Conservation (phyloP, 495 filamentous ascomycete species). For the Thermothielavioides terrestris region DNA sequence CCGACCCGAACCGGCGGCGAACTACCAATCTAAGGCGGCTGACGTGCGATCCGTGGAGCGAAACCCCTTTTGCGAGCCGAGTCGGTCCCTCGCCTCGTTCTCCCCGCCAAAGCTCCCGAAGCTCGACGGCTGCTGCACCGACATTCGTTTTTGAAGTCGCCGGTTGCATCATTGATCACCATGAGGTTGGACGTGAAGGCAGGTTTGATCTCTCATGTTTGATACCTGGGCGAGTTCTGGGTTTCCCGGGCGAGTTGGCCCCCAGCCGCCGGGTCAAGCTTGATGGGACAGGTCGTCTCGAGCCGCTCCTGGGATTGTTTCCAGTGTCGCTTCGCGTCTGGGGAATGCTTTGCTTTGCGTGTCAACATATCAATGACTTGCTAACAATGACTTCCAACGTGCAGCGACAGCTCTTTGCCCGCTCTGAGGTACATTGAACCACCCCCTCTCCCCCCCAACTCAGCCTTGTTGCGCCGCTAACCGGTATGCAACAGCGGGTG, state of each 20-base stretch:
- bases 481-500: slow-evolving; percentile 84
- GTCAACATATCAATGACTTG: not conserved
- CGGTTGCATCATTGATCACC: no score
- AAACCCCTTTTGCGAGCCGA: slow-evolving; percentile 3
- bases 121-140: slow-evolving; percentile 1
- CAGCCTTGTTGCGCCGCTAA: not conserved
- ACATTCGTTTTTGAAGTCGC: no score
- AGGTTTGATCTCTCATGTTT: slow-evolving; percentile 28
- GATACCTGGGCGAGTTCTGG: not conserved
- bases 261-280: no score
- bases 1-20: no score
- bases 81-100: not conserved
- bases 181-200: slow-evolving; percentile 94
- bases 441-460: slow-evolving; percentile 61
- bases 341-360: not conserved
- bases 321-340: not conserved
- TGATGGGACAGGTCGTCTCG: no score
- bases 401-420: slow-evolving; percentile 33
- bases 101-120: slow-evolving; percentile 22
- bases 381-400: slow-evolving; percentile 22
- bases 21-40: no score
- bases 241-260: slow-evolving; percentile 14
- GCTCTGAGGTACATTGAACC: slow-evolving; percentile 46
- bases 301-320: no score
- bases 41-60: no score